These are phyloP conservation scores for Neurospora tetrasperma DNA, from an alignment of 495 filamentous ascomycete species.

Conservation along the genomic window DNA sequence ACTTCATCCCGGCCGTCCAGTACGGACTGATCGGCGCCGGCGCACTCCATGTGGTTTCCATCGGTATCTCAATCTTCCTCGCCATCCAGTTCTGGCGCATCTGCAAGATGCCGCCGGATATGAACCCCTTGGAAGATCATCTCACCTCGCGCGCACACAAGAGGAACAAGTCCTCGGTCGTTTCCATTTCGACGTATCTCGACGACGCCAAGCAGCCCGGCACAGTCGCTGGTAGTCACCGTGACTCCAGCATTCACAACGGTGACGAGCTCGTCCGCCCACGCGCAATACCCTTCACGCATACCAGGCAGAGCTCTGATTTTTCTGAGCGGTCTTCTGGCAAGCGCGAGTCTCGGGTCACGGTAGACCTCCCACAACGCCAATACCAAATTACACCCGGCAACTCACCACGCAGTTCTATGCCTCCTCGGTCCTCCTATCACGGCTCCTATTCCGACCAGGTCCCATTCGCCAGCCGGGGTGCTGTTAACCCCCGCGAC, in stretches of 20 bases:
- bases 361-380: slow-evolving; percentile 35
- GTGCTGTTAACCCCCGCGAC: slow-evolving; percentile 18
- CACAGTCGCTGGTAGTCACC: slow-evolving; percentile 37
- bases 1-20: slow-evolving; percentile 53
- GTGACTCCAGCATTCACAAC: slow-evolving; percentile 33
- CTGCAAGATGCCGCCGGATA: slow-evolving; percentile 68
- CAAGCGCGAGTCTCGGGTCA: slow-evolving; percentile 36
- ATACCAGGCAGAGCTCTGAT: slow-evolving; percentile 45
- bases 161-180: slow-evolving; percentile 62
- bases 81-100: slow-evolving; percentile 72
- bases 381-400: slow-evolving; percentile 38
- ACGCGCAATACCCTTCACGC: slow-evolving; percentile 62
- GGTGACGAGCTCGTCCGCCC: slow-evolving; percentile 48
- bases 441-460: slow-evolving; percentile 29
- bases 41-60: slow-evolving; percentile 58
- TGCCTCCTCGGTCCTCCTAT: slow-evolving; percentile 14
- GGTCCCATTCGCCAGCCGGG: slow-evolving; percentile 27
- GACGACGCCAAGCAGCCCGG: slow-evolving; percentile 40
- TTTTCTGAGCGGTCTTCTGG: slow-evolving; percentile 40
- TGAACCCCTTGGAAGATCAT: slow-evolving; percentile 84
- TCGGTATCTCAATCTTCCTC: slow-evolving; percentile 60
- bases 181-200: slow-evolving; percentile 41
- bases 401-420: slow-evolving; percentile 38
- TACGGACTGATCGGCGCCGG: slow-evolving; percentile 49
- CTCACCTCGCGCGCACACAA: slow-evolving; percentile 68